These are phyloP conservation scores for Candida glaebosa DNA, from an alignment of 805 yeast genomes.

Conservation along the genomic window DNA sequence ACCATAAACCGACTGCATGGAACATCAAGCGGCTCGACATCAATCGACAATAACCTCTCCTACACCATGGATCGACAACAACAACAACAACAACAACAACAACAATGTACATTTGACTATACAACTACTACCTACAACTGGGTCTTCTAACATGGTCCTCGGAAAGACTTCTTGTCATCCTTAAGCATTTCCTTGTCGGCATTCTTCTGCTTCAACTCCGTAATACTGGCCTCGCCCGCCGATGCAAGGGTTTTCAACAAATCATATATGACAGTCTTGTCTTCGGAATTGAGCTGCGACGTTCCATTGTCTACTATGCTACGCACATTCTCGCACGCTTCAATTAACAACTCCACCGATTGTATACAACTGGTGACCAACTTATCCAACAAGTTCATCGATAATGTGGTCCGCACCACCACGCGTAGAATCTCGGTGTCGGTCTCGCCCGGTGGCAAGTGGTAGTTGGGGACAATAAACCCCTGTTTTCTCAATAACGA, in stretches of 20 bases:
- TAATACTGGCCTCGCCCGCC: slow-evolving; percentile 46
- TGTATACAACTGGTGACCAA: slow-evolving; percentile 59
- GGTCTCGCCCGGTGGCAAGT: slow-evolving; percentile 61
- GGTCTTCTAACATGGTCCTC: not conserved
- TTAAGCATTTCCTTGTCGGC: slow-evolving; percentile 14
- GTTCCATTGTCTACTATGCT: slow-evolving; percentile 12
- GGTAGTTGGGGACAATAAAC: slow-evolving; percentile 88
- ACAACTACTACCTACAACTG: no score
- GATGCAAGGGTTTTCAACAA: slow-evolving; percentile 54
- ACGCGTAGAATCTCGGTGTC: slow-evolving; percentile 74
- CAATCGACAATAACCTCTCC: no score
- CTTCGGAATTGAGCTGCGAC: slow-evolving; percentile 17
- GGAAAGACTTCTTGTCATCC: not conserved
- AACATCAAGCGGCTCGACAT: no score
- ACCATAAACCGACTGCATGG: not conserved
- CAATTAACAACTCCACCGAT: slow-evolving; percentile 49
- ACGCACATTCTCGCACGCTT: slow-evolving; percentile 43
- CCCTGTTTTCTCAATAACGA: slow-evolving; percentile 72
- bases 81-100: no score
- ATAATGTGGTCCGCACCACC: slow-evolving; percentile 71
- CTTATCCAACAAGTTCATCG: slow-evolving; percentile 57
- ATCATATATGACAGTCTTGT: slow-evolving; percentile 39
- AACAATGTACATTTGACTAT: not conserved
- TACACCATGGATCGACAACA: no score
- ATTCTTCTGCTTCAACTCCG: slow-evolving; percentile 17